These are phyloP conservation scores for Fusarium sp. DNA, from an alignment of 2,329 filamentous ascomycete genomes.

Conservation along the genomic window DNA sequence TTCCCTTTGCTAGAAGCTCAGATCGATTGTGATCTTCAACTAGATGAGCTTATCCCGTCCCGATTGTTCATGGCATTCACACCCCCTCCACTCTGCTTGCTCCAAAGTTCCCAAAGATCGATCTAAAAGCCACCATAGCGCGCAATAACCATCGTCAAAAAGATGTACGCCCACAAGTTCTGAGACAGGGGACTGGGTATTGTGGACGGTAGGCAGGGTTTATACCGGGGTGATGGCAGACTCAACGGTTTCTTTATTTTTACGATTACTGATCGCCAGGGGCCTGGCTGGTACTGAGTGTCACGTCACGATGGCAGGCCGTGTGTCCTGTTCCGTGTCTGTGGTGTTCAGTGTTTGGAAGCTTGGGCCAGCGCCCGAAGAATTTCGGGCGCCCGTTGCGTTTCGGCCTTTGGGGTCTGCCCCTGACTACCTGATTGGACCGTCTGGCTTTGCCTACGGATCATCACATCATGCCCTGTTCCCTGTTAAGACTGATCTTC, in stretches of 20 bases:
- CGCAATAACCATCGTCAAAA: slow-evolving; percentile 1
- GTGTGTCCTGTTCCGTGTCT: slow-evolving; percentile 1
- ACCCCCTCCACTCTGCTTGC: slow-evolving; percentile 1
- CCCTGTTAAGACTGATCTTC: slow-evolving; percentile 31
- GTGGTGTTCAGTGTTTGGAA: slow-evolving; percentile 14
- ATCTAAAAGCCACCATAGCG: slow-evolving; percentile 2
- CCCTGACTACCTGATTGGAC: slow-evolving; percentile 16
- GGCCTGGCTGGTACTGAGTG: slow-evolving; percentile 20
- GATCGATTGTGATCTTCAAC: slow-evolving; percentile 42
- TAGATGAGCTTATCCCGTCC: slow-evolving; percentile 16
- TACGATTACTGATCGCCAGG: slow-evolving; percentile 48
- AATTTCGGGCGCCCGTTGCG: slow-evolving; percentile 47
- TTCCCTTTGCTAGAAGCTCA: slow-evolving; percentile 6
- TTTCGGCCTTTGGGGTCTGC: slow-evolving; percentile 31
- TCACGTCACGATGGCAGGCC: slow-evolving; percentile 32
- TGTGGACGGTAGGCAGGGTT: slow-evolving; percentile 14
- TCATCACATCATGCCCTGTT: slow-evolving; percentile 22
- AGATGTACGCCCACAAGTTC: slow-evolving; percentile 5
- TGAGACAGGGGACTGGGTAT: slow-evolving; percentile 15
- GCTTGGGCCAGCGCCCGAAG: slow-evolving; percentile 44
- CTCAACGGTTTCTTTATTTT: slow-evolving; percentile 40
- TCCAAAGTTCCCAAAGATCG: slow-evolving; percentile 16
- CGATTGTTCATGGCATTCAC: slow-evolving; percentile 1
- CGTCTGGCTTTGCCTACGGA: slow-evolving; percentile 19
- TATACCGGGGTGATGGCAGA: slow-evolving; percentile 17